Base-by-base conservation (phyloP, 2,329 filamentous ascomycete genomes). In the Botryotinia globosa region DNA sequence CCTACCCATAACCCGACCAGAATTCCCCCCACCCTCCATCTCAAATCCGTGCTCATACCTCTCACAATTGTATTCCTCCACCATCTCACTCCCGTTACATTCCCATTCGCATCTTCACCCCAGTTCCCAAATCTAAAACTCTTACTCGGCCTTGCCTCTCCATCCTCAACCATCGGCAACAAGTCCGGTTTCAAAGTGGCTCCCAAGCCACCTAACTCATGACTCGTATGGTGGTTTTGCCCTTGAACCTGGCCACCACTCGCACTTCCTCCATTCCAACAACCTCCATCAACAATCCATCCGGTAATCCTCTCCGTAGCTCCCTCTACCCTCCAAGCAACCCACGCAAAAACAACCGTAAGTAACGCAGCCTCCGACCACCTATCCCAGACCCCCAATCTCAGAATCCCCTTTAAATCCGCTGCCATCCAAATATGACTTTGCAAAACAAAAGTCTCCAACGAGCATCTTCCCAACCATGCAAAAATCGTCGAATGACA, bases 341-440 rank as follows among this genome's bases (percentile, higher is more conserved):
- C 73, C 80, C 83, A 85, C 20, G 85, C 65, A 73, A 87, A 85
- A 3, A 84, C 72, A 0, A 79, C 77, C 1, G 83, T 85, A 20
- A 85, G 74, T 1, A 85, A 51, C 7, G 81, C 74, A 8, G 82
- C 75, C 74, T 86, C 83, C 29, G 79, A 73, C 78, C 78, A 80
- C 62, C 78, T 79, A 73, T 80, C 79, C 72, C 72, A 77, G 6
- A 80, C 62, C 7, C 79, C 78, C 39, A 79, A 54, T 51, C 83
- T 77, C 12, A 91, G 82, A 6, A 87, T 76, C 0, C 86, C 87
- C 45, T 84, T 85, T 3, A 86, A 86, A 76, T 91, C 87, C 4
- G 85, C 87, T 2, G 87, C 87, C 14, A 91, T 84, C 85, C 87
- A 89, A 70, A 90, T 83, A 78, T 91, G 89, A 77, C 86, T 86